phyloP scores from a whole-genome alignment of 2,329 filamentous ascomycete genomes.

The Phyllachora maydis region DNA sequence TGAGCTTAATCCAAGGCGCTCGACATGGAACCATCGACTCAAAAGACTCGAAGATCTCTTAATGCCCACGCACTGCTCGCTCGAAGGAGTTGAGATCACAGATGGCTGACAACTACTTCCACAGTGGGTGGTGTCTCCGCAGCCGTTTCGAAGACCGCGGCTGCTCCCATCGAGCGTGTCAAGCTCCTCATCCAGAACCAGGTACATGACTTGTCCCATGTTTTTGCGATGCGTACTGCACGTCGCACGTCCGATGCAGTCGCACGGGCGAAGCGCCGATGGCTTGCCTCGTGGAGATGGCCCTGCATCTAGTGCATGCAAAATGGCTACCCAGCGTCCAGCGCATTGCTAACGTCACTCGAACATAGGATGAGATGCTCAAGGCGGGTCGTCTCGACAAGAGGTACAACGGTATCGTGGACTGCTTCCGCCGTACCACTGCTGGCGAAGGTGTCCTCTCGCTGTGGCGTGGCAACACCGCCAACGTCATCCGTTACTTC shows the following conservation, averaged over 20 bases:
- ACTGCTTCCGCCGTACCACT: constrained; percentile 90
- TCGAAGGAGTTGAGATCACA: no score
- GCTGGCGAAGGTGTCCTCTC: constrained; percentile 84
- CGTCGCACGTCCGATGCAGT: no score
- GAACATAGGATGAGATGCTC: constrained; percentile 90
- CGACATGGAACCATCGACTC: no score
- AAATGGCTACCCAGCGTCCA: no score
- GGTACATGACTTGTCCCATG: constrained; percentile 60
- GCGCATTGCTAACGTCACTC: no score
- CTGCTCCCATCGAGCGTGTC: constrained; percentile 99
- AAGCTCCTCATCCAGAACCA: constrained; percentile 99
- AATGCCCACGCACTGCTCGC: no score
- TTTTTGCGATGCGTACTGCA: no score
- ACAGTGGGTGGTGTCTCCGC: constrained; percentile 99
- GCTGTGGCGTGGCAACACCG: constrained; percentile 99
- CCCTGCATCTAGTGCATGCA: no score
- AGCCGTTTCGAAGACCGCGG: constrained; percentile 99
- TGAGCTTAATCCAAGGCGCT: no score
- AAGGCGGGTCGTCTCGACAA: constrained; percentile 95
- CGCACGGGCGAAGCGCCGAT: no score
- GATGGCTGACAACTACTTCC: constrained; percentile 12
- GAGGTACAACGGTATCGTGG: constrained; percentile 82
- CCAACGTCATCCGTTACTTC: constrained; percentile 99
- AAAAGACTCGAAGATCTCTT: no score
- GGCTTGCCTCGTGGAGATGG: no score